Evolutionary conservation across 805 yeast species (phyloP).

Genomic region (Candida dendrica): DNA sequence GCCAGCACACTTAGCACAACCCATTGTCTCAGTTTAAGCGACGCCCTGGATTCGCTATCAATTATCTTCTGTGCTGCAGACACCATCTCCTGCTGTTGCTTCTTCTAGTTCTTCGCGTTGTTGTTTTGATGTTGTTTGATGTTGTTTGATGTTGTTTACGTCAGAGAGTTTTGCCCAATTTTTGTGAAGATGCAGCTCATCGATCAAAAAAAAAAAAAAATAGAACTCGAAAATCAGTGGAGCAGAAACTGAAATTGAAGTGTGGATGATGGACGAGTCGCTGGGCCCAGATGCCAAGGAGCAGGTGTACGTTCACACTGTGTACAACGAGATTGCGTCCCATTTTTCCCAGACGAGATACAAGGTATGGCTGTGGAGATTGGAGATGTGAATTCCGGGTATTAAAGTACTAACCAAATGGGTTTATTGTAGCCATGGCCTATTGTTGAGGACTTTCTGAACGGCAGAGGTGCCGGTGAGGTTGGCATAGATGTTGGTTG

Average conservation of each 20-base stretch:
- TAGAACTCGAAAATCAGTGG: too few relatives aligned
- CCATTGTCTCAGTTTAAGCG: constrained; percentile 16
- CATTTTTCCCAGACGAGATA: constrained; percentile 93
- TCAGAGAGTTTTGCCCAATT: background rate
- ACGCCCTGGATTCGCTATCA: constrained; percentile 13
- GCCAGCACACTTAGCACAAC: constrained; percentile 13
- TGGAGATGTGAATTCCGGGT: too few relatives aligned
- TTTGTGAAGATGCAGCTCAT: background rate
- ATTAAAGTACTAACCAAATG: too few relatives aligned
- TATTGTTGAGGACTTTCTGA: constrained; percentile 68
- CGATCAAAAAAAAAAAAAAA: background rate
- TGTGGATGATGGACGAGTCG: constrained; percentile 14
- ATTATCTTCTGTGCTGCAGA: constrained; percentile 5
- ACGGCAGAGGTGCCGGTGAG: constrained; percentile 39
- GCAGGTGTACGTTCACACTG: constrained; percentile 77
- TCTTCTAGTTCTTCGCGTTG: background rate
- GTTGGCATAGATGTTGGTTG: constrained; percentile 93
- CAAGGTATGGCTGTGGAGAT: constrained; percentile 30
- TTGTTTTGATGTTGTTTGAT: background rate
- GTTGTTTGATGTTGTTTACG: background rate
- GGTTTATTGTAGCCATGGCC: constrained; percentile 75
- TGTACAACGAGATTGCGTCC: constrained; percentile 84
- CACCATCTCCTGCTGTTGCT: background rate
- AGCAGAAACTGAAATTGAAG: too few relatives aligned
- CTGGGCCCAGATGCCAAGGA: constrained; percentile 54